phyloP scores from a whole-genome alignment of 179 eudicot species.

The Drosera spatulata region DNA sequence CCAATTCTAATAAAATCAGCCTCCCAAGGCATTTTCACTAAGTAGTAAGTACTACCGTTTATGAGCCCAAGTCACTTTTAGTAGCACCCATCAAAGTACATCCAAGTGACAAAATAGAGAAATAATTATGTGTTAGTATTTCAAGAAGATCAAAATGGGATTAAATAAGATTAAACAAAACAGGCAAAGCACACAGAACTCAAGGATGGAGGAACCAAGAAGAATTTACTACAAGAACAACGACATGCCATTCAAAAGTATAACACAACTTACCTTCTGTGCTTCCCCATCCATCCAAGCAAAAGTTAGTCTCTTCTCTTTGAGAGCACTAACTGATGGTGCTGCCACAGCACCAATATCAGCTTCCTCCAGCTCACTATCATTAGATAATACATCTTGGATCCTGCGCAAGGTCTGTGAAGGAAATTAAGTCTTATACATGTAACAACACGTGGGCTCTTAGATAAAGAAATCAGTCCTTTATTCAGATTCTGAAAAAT shows the following conservation, averaged over 20 bases:
- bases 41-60: no score
- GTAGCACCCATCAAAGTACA: no score
- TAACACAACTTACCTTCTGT: slow-evolving; percentile 40
- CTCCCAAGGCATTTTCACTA: no score
- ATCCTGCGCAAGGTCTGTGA: slow-evolving; percentile 78
- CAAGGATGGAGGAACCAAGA: no score
- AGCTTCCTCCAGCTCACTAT: slow-evolving; percentile 21
- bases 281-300: slow-evolving; percentile 90
- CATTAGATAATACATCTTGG: slow-evolving; percentile 44
- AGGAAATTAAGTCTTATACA: slow-evolving; percentile 18
- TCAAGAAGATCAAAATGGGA: no score
- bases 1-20: no score
- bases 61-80: no score
- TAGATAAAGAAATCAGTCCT: background rate
- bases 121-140: no score
- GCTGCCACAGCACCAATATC: slow-evolving; percentile 26
- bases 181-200: no score
- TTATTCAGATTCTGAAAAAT: background rate
- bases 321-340: slow-evolving; percentile 41
- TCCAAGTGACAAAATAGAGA: no score
- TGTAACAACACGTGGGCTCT: background rate
- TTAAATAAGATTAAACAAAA: no score
- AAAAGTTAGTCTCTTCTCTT: slow-evolving; percentile 68
- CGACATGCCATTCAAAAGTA: background rate
- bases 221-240: no score